phyloP scores from a whole-genome alignment of 2,329 filamentous ascomycete species.

The Mycogone perniciosa region DNA sequence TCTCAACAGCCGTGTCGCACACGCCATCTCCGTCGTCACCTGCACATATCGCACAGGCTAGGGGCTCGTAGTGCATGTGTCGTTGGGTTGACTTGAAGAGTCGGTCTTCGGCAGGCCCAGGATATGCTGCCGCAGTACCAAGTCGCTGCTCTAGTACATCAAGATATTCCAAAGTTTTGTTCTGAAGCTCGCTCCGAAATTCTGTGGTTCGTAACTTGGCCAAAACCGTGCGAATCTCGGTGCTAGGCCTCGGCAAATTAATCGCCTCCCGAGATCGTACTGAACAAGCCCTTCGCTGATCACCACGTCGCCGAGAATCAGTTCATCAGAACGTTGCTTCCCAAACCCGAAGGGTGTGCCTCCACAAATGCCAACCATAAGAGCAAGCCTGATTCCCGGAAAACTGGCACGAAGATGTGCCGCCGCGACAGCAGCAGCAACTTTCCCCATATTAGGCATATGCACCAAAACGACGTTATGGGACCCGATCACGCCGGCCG shows the following conservation, averaged over 20 bases:
- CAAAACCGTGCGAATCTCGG: conserved; percentile 18
- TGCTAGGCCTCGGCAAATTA: conserved; percentile 16
- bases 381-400: conserved; percentile 13
- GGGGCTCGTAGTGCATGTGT: too few relatives aligned
- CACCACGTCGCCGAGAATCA: conserved; percentile 22
- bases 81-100: too few relatives aligned
- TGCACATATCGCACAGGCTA: too few relatives aligned
- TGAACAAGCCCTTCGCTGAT: conserved; percentile 24
- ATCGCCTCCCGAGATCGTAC: conserved; percentile 24
- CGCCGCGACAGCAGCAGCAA: conserved; percentile 8
- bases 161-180: conserved; percentile 9
- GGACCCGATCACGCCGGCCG: conserved; percentile 15
- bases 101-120: background rate
- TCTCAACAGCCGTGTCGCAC: background rate
- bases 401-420: conserved; percentile 14
- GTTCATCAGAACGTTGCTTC: conserved; percentile 11
- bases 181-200: conserved; percentile 7
- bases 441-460: conserved; percentile 19
- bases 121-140: background rate
- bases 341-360: conserved; percentile 13
- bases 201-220: conserved; percentile 16
- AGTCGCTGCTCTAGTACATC: background rate
- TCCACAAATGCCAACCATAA: conserved; percentile 19
- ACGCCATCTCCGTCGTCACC: too few relatives aligned
- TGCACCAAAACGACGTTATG: conserved; percentile 21